Conservation (phyloP, 2,329 filamentous ascomycete genomes). For the Penicillium sp. region DNA sequence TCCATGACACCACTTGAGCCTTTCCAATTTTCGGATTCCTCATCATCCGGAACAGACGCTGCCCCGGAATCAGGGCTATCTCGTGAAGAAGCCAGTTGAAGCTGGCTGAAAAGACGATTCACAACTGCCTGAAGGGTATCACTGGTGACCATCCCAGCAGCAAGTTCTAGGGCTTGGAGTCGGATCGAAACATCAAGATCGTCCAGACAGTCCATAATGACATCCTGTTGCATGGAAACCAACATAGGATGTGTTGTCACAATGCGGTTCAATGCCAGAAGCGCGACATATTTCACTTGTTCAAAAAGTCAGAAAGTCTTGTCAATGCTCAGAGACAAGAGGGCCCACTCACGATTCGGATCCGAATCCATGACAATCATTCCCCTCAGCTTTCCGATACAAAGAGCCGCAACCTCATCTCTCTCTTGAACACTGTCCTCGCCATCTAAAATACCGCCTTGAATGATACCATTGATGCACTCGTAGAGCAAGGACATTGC, state of each 20-base stretch:
- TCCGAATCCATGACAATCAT: conserved; percentile 95
- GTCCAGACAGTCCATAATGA: conserved; percentile 94
- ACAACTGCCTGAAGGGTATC: conserved; percentile 85
- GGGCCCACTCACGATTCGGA: conserved; percentile 79
- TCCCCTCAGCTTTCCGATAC: conserved; percentile 86
- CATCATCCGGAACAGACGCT: conserved; percentile 15
- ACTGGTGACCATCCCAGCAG: conserved; percentile 87
- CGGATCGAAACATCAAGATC: conserved; percentile 95
- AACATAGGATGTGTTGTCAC: conserved; percentile 83
- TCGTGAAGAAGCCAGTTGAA: conserved; percentile 61
- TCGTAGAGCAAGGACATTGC: conserved; percentile 99
- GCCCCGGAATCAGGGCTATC: conserved; percentile 34
- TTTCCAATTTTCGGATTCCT: not conserved
- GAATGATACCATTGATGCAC: conserved; percentile 97
- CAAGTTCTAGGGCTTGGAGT: conserved; percentile 85
- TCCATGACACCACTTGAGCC: conserved; percentile 41
- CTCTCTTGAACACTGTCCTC: conserved; percentile 76
- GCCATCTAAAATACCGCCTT: conserved; percentile 87
- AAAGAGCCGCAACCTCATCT: conserved; percentile 88
- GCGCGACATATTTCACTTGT: conserved; percentile 91
- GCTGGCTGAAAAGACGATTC: conserved; percentile 80
- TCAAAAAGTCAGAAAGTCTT: not conserved
- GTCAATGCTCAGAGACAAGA: not conserved
- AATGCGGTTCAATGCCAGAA: conserved; percentile 94
- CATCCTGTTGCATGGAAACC: conserved; percentile 90